Percentiles rank a stretch among this genome's conserved stretches.
These are phyloP conservation scores for Lasiodiplodia sp. DNA, from an alignment of 2,329 filamentous ascomycete genomes.

Conservation along the genomic window DNA sequence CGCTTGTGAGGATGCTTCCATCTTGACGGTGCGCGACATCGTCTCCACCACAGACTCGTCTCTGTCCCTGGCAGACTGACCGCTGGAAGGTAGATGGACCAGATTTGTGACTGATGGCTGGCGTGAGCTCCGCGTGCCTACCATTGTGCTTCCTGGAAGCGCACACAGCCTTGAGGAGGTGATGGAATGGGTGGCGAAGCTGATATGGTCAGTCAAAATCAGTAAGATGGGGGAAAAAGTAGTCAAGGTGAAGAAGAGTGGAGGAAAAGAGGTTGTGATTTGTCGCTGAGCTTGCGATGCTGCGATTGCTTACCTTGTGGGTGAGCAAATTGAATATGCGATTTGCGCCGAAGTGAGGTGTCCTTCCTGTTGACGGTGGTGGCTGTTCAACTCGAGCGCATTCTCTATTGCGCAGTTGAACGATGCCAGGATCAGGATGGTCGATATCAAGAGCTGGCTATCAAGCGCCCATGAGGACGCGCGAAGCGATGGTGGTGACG, in stretches of 20 bases:
- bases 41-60: background rate
- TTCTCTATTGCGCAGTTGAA: background rate
- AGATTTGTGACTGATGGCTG: background rate
- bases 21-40: background rate
- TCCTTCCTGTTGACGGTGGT: background rate
- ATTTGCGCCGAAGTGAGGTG: background rate
- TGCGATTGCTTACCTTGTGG: too few species aligned
- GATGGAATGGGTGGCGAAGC: background rate
- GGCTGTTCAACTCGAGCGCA: background rate
- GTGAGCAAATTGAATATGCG: background rate
- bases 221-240: background rate
- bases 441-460: background rate
- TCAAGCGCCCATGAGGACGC: background rate
- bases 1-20: background rate
- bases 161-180: background rate
- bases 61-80: background rate
- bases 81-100: constrained; percentile 11
- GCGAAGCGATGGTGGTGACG: background rate
- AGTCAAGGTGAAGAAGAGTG: background rate
- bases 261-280: background rate
- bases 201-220: background rate
- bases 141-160: background rate
- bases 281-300: background rate
- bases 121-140: background rate
- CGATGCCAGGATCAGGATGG: background rate